These are phyloP conservation scores for Madurella mycetomatis DNA, from an alignment of 2,329 filamentous ascomycete genomes.

Conservation along the genomic window DNA sequence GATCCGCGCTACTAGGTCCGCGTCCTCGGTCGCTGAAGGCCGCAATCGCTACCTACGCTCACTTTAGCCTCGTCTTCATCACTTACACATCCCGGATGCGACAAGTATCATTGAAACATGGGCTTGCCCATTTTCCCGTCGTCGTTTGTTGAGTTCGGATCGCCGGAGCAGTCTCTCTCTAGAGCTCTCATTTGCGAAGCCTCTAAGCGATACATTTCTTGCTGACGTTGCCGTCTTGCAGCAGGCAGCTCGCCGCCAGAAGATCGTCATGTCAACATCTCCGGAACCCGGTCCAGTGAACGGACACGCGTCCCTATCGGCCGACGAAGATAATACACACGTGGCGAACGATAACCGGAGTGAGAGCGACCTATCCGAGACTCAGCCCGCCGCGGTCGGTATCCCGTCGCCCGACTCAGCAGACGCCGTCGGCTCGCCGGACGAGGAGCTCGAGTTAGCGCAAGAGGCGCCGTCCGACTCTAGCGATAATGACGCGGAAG, in stretches of 20 bases:
- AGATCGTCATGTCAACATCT: slow-evolving; percentile 60
- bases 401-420: slow-evolving; percentile 41
- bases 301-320: slow-evolving; percentile 57
- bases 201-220: slow-evolving; percentile 28
- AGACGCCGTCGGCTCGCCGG: slow-evolving; percentile 35
- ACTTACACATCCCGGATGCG: slow-evolving; percentile 40
- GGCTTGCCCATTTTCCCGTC: slow-evolving; percentile 21
- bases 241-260: slow-evolving; percentile 59
- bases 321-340: slow-evolving; percentile 40
- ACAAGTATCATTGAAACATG: slow-evolving; percentile 37
- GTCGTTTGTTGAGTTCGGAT: slow-evolving; percentile 30
- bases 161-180: slow-evolving; percentile 32
- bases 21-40: slow-evolving; percentile 25
- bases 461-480: slow-evolving; percentile 45
- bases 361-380: slow-evolving; percentile 75
- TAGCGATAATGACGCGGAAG: slow-evolving; percentile 53
- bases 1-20: slow-evolving; percentile 22
- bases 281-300: slow-evolving; percentile 60
- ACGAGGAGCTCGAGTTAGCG: slow-evolving; percentile 37
- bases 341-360: slow-evolving; percentile 47
- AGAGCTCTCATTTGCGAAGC: slow-evolving; percentile 21
- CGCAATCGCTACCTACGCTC: slow-evolving; percentile 43
- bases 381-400: slow-evolving; percentile 49
- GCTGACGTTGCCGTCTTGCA: slow-evolving; percentile 48
- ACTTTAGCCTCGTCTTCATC: slow-evolving; percentile 47